A percentile compares a stretch with the other conserved stretches of the same genome.
These are phyloP conservation scores for Ceriops tagal DNA, from an alignment of 345 rosid genomes.

Conservation along the genomic window DNA sequence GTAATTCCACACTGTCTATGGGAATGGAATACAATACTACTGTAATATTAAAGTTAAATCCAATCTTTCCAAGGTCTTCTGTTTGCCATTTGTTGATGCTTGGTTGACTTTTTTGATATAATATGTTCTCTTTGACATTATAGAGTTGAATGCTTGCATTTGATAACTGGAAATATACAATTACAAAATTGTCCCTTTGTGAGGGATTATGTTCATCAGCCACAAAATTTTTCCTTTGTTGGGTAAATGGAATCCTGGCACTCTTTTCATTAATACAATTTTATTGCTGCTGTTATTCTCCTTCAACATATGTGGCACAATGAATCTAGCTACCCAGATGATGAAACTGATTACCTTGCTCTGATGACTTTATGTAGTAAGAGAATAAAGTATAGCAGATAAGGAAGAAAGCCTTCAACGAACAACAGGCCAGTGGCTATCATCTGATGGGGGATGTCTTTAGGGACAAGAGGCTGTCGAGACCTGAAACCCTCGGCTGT, in stretches of 20 bases:
- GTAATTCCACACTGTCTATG: background rate
- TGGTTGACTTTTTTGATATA: too few species aligned
- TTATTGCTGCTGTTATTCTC: background rate
- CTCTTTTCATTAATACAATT: background rate
- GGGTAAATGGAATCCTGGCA: too few species aligned
- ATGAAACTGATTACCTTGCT: background rate
- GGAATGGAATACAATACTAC: background rate
- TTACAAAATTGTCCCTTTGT: too few species aligned
- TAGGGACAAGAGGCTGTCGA: conserved; percentile 43
- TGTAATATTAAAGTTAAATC: background rate
- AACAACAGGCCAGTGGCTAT: background rate
- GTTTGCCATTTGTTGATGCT: too few species aligned
- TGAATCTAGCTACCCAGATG: background rate
- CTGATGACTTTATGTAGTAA: background rate
- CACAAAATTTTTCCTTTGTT: too few species aligned
- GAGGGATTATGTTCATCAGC: too few species aligned
- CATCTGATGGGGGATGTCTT: conserved; percentile 42
- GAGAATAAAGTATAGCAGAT: background rate
- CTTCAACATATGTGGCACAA: background rate
- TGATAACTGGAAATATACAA: too few species aligned
- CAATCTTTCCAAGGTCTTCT: background rate
- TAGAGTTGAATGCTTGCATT: too few species aligned
- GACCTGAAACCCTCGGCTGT: conserved; percentile 26
- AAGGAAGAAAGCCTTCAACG: background rate
- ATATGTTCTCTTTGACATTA: too few species aligned